Conservation (phyloP, 495 filamentous ascomycete genomes). For the Extremus antarcticus region DNA sequence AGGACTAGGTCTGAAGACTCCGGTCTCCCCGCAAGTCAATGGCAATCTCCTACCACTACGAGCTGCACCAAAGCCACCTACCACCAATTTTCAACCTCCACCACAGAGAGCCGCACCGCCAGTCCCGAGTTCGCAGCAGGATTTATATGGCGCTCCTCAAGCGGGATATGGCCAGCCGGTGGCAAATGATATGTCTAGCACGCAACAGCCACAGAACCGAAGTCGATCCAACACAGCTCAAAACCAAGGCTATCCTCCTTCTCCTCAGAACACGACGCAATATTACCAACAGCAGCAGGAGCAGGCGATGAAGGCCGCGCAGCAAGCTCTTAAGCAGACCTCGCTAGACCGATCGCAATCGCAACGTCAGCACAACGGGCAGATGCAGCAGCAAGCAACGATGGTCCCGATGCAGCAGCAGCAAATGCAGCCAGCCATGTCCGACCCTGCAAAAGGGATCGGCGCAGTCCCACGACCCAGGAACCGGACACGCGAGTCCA, state of each 20-base stretch:
- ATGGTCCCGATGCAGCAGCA: conserved; percentile 18
- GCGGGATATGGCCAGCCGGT: conserved; percentile 26
- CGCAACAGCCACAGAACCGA: conserved; percentile 35
- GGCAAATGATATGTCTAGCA: conserved; percentile 34
- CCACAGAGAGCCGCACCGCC: conserved; percentile 35
- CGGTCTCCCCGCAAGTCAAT: conserved; percentile 44
- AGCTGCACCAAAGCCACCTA: conserved; percentile 55
- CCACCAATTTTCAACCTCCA: neutral
- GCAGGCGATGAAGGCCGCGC: conserved; percentile 62
- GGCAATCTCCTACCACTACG: conserved; percentile 51
- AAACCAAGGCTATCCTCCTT: neutral
- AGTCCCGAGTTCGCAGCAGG: conserved; percentile 22
- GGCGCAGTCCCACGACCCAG: conserved; percentile 53
- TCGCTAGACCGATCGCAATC: conserved; percentile 54
- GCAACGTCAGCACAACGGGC: conserved; percentile 43
- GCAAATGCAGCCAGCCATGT: conserved; percentile 30
- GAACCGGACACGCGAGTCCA: conserved; percentile 62
- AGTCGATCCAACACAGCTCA: conserved; percentile 31
- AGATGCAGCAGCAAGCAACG: conserved; percentile 25
- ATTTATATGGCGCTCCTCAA: neutral
- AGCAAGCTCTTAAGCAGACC: conserved; percentile 50
- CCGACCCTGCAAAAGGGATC: conserved; percentile 16
- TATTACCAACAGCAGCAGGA: conserved; percentile 78
- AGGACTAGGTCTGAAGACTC: conserved; percentile 14
- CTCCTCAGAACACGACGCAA: conserved; percentile 4